These are phyloP conservation scores for Ceratobasidium sp. DNA, from an alignment of 1,284 basidiomycete genomes.

Conservation along the genomic window DNA sequence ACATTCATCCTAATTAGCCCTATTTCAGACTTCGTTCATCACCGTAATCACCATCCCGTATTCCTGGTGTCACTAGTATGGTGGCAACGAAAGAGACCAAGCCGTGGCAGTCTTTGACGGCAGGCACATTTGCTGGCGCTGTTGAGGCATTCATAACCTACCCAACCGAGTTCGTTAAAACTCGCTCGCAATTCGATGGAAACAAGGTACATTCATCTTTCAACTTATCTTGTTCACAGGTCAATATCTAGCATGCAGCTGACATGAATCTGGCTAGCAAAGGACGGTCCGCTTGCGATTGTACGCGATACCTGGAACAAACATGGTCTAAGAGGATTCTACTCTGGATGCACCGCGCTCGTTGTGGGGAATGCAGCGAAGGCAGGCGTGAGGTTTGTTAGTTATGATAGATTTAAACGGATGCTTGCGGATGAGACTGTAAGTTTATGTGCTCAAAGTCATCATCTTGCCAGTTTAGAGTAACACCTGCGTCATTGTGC, in stretches of 20 bases:
- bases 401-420: slow-evolving; percentile 93
- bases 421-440: slow-evolving; percentile 86
- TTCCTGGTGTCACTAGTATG: slow-evolving; percentile 11
- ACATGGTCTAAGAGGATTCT: slow-evolving; percentile 80
- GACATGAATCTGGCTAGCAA: slow-evolving; percentile 56
- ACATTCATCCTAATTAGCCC: slow-evolving; percentile 15
- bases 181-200: slow-evolving; percentile 81
- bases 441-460: slow-evolving; percentile 46
- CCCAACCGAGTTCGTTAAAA: slow-evolving; percentile 88
- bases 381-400: slow-evolving; percentile 94
- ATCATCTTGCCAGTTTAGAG: not conserved
- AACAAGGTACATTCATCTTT: slow-evolving; percentile 60
- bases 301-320: slow-evolving; percentile 74
- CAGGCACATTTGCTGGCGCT: slow-evolving; percentile 93
- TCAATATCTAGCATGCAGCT: not conserved
- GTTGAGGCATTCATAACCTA: slow-evolving; percentile 76
- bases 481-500: not conserved
- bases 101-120: slow-evolving; percentile 81
- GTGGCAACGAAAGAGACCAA: slow-evolving; percentile 55
- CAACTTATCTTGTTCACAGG: not conserved
- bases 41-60: no score
- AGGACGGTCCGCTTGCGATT: slow-evolving; percentile 73
- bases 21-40: not conserved
- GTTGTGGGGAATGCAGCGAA: slow-evolving; percentile 91
- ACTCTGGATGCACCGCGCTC: slow-evolving; percentile 87